Conservation (phyloP, 805 yeast genomes). For the Komagataella populi region DNA sequence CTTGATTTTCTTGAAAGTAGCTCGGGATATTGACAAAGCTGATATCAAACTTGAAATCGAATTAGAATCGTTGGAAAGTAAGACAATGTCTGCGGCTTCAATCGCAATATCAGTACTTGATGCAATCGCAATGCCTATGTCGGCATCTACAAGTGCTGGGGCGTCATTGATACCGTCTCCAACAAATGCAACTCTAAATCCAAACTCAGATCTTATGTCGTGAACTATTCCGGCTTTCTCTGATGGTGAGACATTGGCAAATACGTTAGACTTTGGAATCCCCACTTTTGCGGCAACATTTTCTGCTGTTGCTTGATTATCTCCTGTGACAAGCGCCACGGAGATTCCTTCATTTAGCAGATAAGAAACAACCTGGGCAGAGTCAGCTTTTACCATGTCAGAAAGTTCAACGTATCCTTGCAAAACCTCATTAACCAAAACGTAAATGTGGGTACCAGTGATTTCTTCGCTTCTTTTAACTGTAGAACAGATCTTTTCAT, state of each 20-base stretch:
- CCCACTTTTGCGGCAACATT: conserved; percentile 56
- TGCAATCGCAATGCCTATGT: conserved; percentile 82
- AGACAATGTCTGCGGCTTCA: conserved; percentile 89
- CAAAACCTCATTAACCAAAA: conserved; percentile 37
- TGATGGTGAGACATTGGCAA: conserved; percentile 64
- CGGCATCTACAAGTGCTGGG: conserved; percentile 83
- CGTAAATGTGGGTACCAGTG: conserved; percentile 20
- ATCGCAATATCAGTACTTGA: conserved; percentile 94
- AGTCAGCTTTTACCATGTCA: conserved; percentile 58
- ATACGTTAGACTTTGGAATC: conserved; percentile 48
- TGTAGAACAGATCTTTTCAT: conserved; percentile 10
- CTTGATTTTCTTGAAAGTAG: conserved; percentile 63
- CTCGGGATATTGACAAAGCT: conserved; percentile 54
- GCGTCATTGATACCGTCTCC: conserved; percentile 99
- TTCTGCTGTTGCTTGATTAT: conserved; percentile 46
- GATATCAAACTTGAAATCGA: conserved; percentile 36
- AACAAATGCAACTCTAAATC: conserved; percentile 59
- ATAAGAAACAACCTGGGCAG: conserved; percentile 43
- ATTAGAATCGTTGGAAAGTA: conserved; percentile 28
- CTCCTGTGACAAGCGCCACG: conserved; percentile 89
- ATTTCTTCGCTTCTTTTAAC: conserved; percentile 1
- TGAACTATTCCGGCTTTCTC: conserved; percentile 61
- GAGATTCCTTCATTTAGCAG: conserved; percentile 37
- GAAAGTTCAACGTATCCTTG: conserved; percentile 54
- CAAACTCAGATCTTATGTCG: conserved; percentile 29